Percentiles rank a stretch among this genome's conserved stretches.
These are phyloP conservation scores for Wickerhamiella allomyrinae DNA, from an alignment of 805 yeast species.

Conservation along the genomic window DNA sequence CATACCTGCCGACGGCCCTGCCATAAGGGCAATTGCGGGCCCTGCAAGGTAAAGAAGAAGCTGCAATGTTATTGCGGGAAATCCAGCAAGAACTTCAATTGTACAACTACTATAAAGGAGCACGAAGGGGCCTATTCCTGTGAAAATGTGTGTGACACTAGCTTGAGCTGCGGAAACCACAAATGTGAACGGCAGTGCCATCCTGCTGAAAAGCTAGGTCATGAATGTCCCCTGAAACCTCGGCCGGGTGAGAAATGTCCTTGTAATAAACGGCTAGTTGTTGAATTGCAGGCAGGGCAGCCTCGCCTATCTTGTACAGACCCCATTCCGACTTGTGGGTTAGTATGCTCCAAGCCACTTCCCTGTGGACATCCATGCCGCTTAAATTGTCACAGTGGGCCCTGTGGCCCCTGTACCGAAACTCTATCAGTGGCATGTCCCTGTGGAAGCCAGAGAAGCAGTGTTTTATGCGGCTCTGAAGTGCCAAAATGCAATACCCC, in stretches of 20 bases:
- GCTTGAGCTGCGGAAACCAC: constrained; percentile 11
- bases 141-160: constrained; percentile 4
- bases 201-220: neutral
- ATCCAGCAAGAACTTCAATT: neutral
- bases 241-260: constrained; percentile 13
- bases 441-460: constrained; percentile 3
- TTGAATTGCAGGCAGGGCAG: neutral
- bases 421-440: constrained; percentile 2
- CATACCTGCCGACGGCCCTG: constrained; percentile 14
- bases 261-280: constrained; percentile 11
- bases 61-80: constrained; percentile 26
- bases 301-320: constrained; percentile 11
- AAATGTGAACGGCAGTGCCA: constrained; percentile 10
- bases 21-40: constrained; percentile 14
- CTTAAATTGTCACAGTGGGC: constrained; percentile 8
- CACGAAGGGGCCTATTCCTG: constrained; percentile 8
- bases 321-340: constrained; percentile 7
- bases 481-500: constrained; percentile 4
- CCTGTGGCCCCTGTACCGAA: constrained; percentile 7
- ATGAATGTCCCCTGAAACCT: constrained; percentile 10
- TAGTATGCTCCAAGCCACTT: constrained; percentile 7
- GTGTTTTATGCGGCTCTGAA: constrained; percentile 3
- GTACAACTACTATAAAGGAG: neutral
- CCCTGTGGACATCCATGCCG: constrained; percentile 11
- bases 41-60: constrained; percentile 15